Conservation (phyloP, 2,329 filamentous ascomycete genomes). For the Cylindrodendrum hubeiense region DNA sequence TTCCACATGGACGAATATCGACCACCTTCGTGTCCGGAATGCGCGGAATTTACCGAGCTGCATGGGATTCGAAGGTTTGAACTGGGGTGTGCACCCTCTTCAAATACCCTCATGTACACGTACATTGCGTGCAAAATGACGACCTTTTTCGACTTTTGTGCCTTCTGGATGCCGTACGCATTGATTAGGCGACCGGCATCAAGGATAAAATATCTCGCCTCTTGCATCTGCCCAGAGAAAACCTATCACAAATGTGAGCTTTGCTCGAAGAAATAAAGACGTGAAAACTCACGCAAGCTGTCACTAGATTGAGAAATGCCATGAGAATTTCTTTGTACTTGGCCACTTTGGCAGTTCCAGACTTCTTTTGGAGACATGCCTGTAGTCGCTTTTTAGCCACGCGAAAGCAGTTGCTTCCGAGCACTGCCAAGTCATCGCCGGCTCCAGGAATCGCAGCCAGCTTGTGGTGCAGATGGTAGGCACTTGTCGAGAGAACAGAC, state of each 20-base stretch:
- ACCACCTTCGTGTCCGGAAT: background rate
- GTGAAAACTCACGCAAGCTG: background rate
- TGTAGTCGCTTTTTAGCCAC: background rate
- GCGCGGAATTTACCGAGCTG: background rate
- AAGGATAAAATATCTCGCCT: background rate
- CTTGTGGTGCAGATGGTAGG: background rate
- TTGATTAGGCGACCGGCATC: constrained; percentile 1
- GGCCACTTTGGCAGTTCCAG: background rate
- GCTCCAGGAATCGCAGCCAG: background rate
- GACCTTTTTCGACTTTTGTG: background rate
- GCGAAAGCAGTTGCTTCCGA: background rate
- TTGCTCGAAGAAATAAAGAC: background rate
- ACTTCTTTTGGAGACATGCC: background rate
- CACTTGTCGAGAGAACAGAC: background rate
- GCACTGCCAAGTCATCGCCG: background rate
- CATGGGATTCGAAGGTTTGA: background rate
- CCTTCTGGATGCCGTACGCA: background rate
- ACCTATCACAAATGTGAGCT: background rate
- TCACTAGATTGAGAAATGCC: background rate
- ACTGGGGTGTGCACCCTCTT: background rate
- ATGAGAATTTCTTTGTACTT: constrained; percentile 1
- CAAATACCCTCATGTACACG: constrained; percentile 1
- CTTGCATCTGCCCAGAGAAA: background rate
- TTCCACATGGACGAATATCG: background rate
- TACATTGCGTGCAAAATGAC: background rate